Evolutionary conservation across 2,329 filamentous ascomycete species (phyloP), one percentile per base, ranked within the genome.

Genomic region (Chaetomiaceae sp.): DNA sequence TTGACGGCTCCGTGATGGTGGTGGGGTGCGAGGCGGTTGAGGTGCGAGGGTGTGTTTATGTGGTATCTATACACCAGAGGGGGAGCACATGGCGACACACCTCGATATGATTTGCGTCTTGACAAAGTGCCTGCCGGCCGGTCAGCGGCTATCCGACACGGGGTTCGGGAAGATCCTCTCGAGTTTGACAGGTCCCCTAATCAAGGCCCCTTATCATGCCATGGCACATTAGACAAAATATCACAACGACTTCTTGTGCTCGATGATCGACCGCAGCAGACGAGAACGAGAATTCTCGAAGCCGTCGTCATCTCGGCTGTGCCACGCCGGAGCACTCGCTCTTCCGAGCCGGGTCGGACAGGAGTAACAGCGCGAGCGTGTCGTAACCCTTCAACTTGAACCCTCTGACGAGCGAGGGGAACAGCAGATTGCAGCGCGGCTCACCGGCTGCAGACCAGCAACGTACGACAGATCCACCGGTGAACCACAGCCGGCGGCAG

Each of bases 371-470:
- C 23, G 17, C 17, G 3, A 31, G 27, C 27, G 14, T 11, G 5
- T 15, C 19, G 31, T 20, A 44, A 12, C 22, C 23, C 33, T 27
- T 27, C 9, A 7, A 6, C 14, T 5, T 27, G 20, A 27, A 22
- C 4, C 45, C 17, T 39, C 45, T 38, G 11, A 4, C 31, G 14
- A 4, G 19, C 17, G 27, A 20, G 29, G 48, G 22, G 23, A 40
- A 33, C 33, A 29, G 42, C 19, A 34, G 33, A 22, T 15, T 22
- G 23, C 25, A 42, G 20, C 17, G 43, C 29, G 34, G 37, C 33
- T 55, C 53, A 55, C 53, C 53, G 53, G 53, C 53, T 55, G 53
- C 53, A 51, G 29, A 34, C 17, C 8, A 27, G 46, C 39, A 51
- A 40, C 37, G 53, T 33, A 55, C 48, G 43, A 22, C 47, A 51